Evolutionary conservation across 306 rosid genomes (phyloP), one percentile per base, ranked within the genome.

Genomic region (Acacia confusa): DNA sequence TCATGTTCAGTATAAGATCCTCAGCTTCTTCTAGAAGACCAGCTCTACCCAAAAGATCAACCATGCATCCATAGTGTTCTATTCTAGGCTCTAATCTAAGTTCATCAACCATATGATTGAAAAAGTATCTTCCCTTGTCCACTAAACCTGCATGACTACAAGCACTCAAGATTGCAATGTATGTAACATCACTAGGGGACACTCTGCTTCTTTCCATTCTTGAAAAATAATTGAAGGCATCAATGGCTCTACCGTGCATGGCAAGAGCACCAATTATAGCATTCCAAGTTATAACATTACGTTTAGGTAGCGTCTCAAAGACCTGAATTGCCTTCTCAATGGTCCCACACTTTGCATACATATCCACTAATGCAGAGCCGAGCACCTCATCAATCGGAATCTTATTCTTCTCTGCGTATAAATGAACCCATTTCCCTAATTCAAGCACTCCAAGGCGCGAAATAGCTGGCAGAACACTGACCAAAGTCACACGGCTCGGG

Each of bases 31-130:
- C 84, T 16, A 94, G 83, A 84, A 76, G 70, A 20, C 92, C 91
- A 0, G 95, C 95, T 27, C 94, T 92, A 27, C 94, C 94, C 6
- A 94, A 70, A 36, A 90, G 89, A 77, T 94, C 97, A 53, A 94
- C 95, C 98, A 92, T 87, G 78, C 98, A 94, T 12, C 91, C 92
- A 58, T 92, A 94, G 81, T 92, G 98, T 77, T 94, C 94, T 58
- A 94, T 82, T 78, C 90, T 88, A 60, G 94, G 94, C 85, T 88
- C 84, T 17, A 92, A 76, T 55, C 91, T 84, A 34, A 32, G 83
- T 52, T 55, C 68, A 81, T 75, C 79, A 32, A 92, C 83, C 98
- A 94, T 92, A 58, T 90, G 85, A 72, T 82, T 86, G 75, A 94
- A 92, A 71, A 82, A 84, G 43, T 72, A 83, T 79, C 85, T 72